These are phyloP conservation scores for Sporothrix pallida DNA, from an alignment of 2,329 filamentous ascomycete genomes.

Conservation along the genomic window DNA sequence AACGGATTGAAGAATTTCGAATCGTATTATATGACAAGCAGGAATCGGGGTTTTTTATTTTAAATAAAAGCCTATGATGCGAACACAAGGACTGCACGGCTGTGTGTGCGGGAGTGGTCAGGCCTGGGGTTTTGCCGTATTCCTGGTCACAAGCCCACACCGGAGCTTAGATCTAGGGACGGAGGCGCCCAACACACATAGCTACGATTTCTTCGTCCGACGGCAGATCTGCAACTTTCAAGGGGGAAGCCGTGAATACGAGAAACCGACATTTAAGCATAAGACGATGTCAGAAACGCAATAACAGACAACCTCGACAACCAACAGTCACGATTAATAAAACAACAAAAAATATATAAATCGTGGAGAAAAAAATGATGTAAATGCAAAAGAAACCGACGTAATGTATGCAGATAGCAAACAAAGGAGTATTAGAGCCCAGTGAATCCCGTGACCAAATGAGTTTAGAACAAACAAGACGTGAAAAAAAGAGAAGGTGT, in stretches of 20 bases:
- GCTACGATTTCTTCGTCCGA: neutral
- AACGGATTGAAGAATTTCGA: too few relatives aligned
- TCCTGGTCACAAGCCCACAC: neutral
- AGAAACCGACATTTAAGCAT: conserved; percentile 11
- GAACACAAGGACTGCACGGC: neutral
- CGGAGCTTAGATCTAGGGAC: neutral
- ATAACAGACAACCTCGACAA: neutral
- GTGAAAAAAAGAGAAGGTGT: neutral
- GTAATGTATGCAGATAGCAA: neutral
- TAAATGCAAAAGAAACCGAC: neutral
- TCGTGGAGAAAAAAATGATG: neutral
- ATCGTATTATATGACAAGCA: too few relatives aligned
- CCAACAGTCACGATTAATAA: neutral
- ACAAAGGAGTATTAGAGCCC: conserved; percentile 18
- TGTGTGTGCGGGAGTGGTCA: neutral
- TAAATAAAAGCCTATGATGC: neutral
- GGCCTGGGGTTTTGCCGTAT: neutral
- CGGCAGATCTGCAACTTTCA: neutral
- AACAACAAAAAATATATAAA: neutral
- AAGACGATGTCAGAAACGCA: too few relatives aligned
- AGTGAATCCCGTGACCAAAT: conserved; percentile 18
- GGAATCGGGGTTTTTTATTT: too few relatives aligned
- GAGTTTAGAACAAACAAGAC: neutral
- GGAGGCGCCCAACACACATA: neutral
- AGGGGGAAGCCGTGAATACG: neutral